phyloP scores from a whole-genome alignment of 1,284 basidiomycete species.

The Wolfiporia cocos region DNA sequence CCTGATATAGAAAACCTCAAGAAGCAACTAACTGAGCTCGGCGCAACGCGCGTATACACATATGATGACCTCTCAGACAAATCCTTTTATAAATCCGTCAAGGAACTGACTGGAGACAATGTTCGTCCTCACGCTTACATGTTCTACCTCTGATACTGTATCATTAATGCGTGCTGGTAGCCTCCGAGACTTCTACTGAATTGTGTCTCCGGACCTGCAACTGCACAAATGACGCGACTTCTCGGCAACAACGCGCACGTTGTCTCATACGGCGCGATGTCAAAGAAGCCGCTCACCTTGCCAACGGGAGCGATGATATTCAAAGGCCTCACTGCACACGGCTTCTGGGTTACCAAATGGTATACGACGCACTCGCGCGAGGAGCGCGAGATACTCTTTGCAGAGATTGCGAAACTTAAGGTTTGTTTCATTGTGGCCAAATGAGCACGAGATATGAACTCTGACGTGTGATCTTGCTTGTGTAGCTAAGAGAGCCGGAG shows the following conservation, averaged over 20 bases:
- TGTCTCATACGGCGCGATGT: constrained; percentile 88
- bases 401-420: constrained; percentile 48
- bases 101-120: constrained; percentile 55
- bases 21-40: constrained; percentile 46
- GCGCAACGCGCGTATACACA: constrained; percentile 69
- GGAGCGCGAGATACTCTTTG: constrained; percentile 39
- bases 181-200: constrained; percentile 68
- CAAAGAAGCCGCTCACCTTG: constrained; percentile 72
- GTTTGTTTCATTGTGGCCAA: constrained; percentile 30
- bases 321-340: constrained; percentile 64
- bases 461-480: constrained; percentile 4
- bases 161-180: constrained; percentile 22
- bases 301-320: constrained; percentile 81
- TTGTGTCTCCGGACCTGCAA: constrained; percentile 72
- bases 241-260: constrained; percentile 63
- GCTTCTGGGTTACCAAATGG: constrained; percentile 80
- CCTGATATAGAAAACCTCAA: constrained; percentile 47
- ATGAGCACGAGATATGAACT: not conserved
- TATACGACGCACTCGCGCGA: constrained; percentile 40
- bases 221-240: constrained; percentile 59
- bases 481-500: constrained; percentile 57
- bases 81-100: constrained; percentile 41
- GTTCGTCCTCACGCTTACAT: constrained; percentile 18
- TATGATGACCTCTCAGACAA: constrained; percentile 67
- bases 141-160: not conserved